Base-by-base conservation (phyloP, 257 asterid genomes). In the Scutellaria minor region DNA sequence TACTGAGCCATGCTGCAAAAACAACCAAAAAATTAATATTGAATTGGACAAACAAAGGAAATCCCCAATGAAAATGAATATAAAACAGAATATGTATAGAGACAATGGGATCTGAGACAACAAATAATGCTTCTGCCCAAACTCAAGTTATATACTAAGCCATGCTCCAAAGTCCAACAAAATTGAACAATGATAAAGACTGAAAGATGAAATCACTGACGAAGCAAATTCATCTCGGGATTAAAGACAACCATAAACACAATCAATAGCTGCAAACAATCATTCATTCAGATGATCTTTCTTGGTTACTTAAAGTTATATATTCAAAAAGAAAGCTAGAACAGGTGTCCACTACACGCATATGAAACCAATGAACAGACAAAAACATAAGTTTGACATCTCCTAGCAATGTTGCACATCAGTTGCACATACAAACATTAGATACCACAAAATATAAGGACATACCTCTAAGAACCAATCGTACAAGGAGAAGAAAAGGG, bases 401-500 rank as follows among this genome's bases (percentile, higher is more conserved):
- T 64, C 12, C 48, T 22, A 11, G 50, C 18, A 68, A 40, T 24
- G 35, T 53, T 41, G 11, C 6, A 22, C 35, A 6, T 20, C 41
- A 59, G 40, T 14, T 18, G 15, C 13, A 22, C 20, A 9, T 3
- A 63, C 31, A 48, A 52, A 70, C 27, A 4, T 39, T 31, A 48
- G 11, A 35, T 35, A 65, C 13, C 31, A 40, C 42, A 53, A 58
- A 68, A 72, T 9, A n/a, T 42, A 44, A 12, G 48, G 27, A 64
- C 54, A 60, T 87, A 94, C 98, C 98, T 94, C 84, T 45, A 91
- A 71, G 80, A 92, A 95, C 99, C 98, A 94, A 83, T 91, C 95
- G 57, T 89, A 90, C 65, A 94, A 70, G 57, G 98, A 83, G 88
- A 90, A 91, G 88, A 91, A 91, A 50, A 94, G 90, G 6, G 99